Evolutionary conservation across 306 rosid genomes (phyloP), one percentile per base, ranked within the genome.

Genomic region (Heteromeles arbutifolia): DNA sequence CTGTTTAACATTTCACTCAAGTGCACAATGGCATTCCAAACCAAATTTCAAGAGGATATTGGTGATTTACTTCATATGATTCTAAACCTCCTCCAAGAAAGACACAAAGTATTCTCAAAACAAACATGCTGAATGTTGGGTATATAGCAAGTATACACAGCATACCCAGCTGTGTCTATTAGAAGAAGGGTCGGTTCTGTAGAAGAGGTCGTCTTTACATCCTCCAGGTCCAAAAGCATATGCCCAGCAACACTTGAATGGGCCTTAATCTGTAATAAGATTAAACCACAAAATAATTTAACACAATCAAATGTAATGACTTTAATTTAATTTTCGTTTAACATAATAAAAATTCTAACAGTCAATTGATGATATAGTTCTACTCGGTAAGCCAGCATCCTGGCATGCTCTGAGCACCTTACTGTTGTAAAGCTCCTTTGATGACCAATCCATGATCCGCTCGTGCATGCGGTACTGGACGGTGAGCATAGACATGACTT

Each of bases 401-500:
- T 14, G 54, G 21, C 82, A 74, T 57, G 72, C 61, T 68, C 67
- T 67, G 67, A 77, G 82, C 83, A 95, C 97, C 99, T 95, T 92
- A 81, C 89, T 90, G 85, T 86, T 84, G 91, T 95, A 95, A 79
- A 95, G 99, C 85, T 95, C 99, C 81, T 88, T 85, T 57, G 99
- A 95, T 70, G 99, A 95, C 99, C 97, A 95, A 77, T 90, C 85
- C 99, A 95, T 95, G 78, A 92, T 95, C 69, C 84, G 91, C 82
- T 95, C 89, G 68, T 92, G 97, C 97, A 95, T 92, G 31, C 99
- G 99, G 84, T 95, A 95, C 80, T 95, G 99, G 75, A 95, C 96
- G 2, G 97, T 92, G 57, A 95, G 96, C 99, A 95, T 92, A 29
- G 97, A 90, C 70, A 91, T 82, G 45, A 88, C 93, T 74, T 90